Conservation (phyloP, 768 basidiomycete species). For the Trametes gibbosa region DNA sequence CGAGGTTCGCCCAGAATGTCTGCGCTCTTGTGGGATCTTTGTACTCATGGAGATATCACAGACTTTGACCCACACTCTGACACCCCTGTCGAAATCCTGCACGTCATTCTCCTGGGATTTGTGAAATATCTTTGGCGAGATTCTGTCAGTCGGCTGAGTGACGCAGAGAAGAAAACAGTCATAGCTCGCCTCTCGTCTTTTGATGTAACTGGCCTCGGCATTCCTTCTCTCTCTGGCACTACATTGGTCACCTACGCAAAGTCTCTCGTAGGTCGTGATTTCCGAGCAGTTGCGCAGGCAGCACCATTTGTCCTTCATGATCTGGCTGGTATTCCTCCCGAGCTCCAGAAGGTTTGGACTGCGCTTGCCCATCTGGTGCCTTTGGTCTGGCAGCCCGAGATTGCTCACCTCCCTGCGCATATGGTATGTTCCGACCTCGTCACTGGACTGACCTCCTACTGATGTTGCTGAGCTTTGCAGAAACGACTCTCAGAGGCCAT, state of each 20-base stretch:
- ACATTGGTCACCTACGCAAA: slow-evolving; percentile 38
- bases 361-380: slow-evolving; percentile 33
- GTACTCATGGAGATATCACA: slow-evolving; percentile 9
- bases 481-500: slow-evolving; percentile 13
- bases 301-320: slow-evolving; percentile 39
- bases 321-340: slow-evolving; percentile 26
- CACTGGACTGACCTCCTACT: too few species aligned
- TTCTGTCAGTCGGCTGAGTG: slow-evolving; percentile 18
- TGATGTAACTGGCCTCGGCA: slow-evolving; percentile 33
- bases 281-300: slow-evolving; percentile 32
- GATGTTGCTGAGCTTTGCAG: not conserved
- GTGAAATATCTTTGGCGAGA: slow-evolving; percentile 51
- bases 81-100: slow-evolving; percentile 45
- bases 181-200: slow-evolving; percentile 29
- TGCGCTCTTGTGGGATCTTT: not conserved
- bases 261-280: slow-evolving; percentile 36
- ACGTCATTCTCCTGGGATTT: slow-evolving; percentile 43
- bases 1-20: not conserved
- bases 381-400: slow-evolving; percentile 41
- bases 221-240: slow-evolving; percentile 29
- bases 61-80: slow-evolving; percentile 42
- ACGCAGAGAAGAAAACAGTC: slow-evolving; percentile 26
- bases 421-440: slow-evolving; percentile 24
- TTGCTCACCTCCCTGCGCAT: slow-evolving; percentile 25
- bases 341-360: slow-evolving; percentile 33